These are phyloP conservation scores for Phytophthora parvispora DNA, from an alignment of 352 stramenopile species.

Conservation along the genomic window DNA sequence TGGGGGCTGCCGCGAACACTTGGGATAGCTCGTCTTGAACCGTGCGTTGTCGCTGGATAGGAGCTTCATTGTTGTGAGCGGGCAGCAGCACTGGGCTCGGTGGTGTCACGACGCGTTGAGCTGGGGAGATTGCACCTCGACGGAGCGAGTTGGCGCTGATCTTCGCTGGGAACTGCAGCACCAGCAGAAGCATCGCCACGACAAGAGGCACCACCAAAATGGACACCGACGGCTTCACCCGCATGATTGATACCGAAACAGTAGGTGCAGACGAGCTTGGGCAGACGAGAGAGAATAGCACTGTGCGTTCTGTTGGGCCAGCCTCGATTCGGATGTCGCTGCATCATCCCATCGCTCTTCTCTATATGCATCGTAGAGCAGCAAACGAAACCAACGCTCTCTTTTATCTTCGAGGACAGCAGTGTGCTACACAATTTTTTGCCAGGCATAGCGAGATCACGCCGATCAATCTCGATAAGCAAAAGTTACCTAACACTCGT, in stretches of 20 bases:
- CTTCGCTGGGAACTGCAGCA: constrained; percentile 23
- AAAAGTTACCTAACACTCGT: too few species aligned
- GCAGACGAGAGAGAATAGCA: constrained; percentile 9
- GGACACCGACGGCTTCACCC: constrained; percentile 9
- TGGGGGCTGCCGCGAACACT: constrained; percentile 24
- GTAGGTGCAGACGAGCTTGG: neutral
- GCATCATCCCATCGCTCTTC: constrained; percentile 5
- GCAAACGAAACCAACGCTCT: constrained; percentile 24
- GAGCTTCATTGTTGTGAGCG: neutral
- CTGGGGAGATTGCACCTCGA: constrained; percentile 5
- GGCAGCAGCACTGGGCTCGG: constrained; percentile 13
- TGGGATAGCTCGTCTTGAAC: constrained; percentile 27
- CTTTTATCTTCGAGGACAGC: constrained; percentile 3
- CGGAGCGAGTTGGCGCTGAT: constrained; percentile 29
- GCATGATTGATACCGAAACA: constrained; percentile 9
- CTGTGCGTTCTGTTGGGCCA: neutral
- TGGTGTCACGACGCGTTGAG: constrained; percentile 14
- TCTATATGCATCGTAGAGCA: constrained; percentile 7
- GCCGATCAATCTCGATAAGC: too few species aligned
- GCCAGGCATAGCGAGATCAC: neutral
- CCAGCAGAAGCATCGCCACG: constrained; percentile 22
- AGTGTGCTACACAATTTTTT: neutral
- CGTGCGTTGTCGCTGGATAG: constrained; percentile 19
- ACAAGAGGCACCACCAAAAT: constrained; percentile 18
- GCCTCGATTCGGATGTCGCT: neutral